Base-by-base conservation (phyloP, 306 rosid genomes). In the Rosa chinensis region DNA sequence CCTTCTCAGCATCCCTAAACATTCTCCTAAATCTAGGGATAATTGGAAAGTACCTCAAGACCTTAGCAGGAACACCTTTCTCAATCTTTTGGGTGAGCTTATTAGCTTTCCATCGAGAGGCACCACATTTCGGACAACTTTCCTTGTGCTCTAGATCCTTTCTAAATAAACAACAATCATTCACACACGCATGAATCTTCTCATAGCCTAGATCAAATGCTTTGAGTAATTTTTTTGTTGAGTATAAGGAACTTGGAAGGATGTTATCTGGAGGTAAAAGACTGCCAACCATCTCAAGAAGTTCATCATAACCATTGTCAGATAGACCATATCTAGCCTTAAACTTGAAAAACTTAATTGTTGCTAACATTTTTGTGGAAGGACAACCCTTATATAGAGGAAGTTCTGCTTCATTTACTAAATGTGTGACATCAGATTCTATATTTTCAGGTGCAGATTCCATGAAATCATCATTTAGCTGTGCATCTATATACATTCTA, bases 141-240 rank as follows among this genome's bases (percentile, higher is more conserved):
- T 49, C 18, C 5, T 11, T 49, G 55, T 49, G 55, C 16, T 53
- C 23, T 4, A 17, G 9, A 1, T 53, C 2, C 23, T 53, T 53
- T 18, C 10, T 1, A 53, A 53, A 53, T 18, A 53, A 53, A 18
- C 23, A 53, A 18, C 59, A 53, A 18, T 53, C 59, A 5, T 53
- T 53, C 8, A 53, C 59, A 53, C 59, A 53, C 18, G 23, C 59
- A 18, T 53, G 59, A 53, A 53, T 40, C 9, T 32, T 66, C 42
- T 66, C 71, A 40, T 66, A 66, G 11, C 71, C 47, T 14, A 66
- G 44, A 66, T 66, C 44, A 35, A 66, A 66, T 35, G 71, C 12
- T 13, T 66, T 40, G 10, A 66, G 20, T 32, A 37, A 7, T 66
- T 66, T 66, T 37, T 66, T 66, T 37, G 72, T 66, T 66, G 23